Percentiles rank a stretch among this genome's conserved stretches.
These are phyloP conservation scores for Casuarina equisetifolia DNA, from an alignment of 306 rosid genomes.

Conservation along the genomic window DNA sequence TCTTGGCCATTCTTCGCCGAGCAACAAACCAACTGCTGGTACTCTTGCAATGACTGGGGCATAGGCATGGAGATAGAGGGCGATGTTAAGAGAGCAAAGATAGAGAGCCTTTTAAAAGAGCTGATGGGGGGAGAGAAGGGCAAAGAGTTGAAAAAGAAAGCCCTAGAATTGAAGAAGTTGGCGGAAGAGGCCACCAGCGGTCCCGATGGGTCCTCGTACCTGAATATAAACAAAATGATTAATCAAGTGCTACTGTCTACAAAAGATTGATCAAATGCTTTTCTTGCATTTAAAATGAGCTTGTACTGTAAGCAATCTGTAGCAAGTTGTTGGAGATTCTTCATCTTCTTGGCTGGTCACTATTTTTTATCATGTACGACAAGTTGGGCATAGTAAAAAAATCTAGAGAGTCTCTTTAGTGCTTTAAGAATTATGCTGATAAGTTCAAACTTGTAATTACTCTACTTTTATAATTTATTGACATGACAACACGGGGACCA, in stretches of 20 bases:
- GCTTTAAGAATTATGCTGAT: too few relatives aligned
- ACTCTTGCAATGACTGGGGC: conserved; percentile 55
- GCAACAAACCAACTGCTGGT: conserved; percentile 67
- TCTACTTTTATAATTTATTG: too few relatives aligned
- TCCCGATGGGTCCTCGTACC: conserved; percentile 37
- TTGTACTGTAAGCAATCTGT: too few relatives aligned
- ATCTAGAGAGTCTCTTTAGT: too few relatives aligned
- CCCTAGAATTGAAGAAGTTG: conserved; percentile 45
- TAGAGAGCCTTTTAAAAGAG: conserved; percentile 50
- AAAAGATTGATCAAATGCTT: not conserved
- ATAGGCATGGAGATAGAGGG: conserved; percentile 65
- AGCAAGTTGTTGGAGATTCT: too few relatives aligned
- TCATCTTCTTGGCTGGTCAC: too few relatives aligned
- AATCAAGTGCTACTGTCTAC: conserved; percentile 21
- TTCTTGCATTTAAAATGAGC: not conserved
- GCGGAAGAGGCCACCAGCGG: conserved; percentile 30
- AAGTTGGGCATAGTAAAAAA: too few relatives aligned
- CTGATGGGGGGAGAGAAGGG: conserved; percentile 62
- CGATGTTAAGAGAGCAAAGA: conserved; percentile 36
- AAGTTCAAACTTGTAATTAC: too few relatives aligned
- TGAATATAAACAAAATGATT: conserved; percentile 35
- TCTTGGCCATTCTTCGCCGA: conserved; percentile 80
- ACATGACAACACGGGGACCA: too few relatives aligned
- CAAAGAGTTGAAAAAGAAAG: conserved; percentile 45
- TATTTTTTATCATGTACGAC: too few relatives aligned